Conservation (phyloP, 371 early-diverging fungal species). For the Circinella minor region DNA sequence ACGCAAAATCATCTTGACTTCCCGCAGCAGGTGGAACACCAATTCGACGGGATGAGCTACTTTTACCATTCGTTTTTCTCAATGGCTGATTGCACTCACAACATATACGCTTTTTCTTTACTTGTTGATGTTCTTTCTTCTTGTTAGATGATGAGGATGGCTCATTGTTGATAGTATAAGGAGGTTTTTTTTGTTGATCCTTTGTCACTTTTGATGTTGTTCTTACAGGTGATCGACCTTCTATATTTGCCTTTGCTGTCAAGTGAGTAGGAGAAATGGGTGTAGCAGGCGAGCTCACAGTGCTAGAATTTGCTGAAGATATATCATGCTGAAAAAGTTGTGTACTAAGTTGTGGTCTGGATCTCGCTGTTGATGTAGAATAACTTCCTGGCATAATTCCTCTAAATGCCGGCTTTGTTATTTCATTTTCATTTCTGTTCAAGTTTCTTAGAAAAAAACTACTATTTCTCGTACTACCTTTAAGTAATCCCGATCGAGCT, state of each 20-base stretch:
- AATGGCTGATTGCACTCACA: slow-evolving; percentile 10
- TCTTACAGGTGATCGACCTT: neutral
- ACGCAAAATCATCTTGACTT: slow-evolving; percentile 1
- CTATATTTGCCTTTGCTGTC: too few species aligned
- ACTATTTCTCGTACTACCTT: slow-evolving; percentile 5
- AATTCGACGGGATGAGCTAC: slow-evolving; percentile 3
- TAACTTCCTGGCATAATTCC: neutral
- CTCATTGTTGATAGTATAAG: neutral
- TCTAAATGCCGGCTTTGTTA: neutral
- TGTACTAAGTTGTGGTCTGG: neutral
- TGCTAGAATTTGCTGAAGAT: neutral
- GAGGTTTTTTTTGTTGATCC: neutral
- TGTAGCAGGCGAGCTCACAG: neutral
- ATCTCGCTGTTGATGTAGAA: neutral
- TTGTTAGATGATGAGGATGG: neutral
- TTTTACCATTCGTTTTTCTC: neutral
- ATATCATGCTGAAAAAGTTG: neutral
- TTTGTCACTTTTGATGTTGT: neutral
- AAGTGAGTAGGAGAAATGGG: neutral
- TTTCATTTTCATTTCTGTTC: neutral
- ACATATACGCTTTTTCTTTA: slow-evolving; percentile 10
- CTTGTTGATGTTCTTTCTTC: neutral
- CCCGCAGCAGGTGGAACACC: slow-evolving; percentile 1
- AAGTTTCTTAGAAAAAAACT: neutral
- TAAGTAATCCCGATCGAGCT: neutral